Base-by-base conservation (phyloP, 2,329 filamentous ascomycete species). In the Calonectria naviculata region DNA sequence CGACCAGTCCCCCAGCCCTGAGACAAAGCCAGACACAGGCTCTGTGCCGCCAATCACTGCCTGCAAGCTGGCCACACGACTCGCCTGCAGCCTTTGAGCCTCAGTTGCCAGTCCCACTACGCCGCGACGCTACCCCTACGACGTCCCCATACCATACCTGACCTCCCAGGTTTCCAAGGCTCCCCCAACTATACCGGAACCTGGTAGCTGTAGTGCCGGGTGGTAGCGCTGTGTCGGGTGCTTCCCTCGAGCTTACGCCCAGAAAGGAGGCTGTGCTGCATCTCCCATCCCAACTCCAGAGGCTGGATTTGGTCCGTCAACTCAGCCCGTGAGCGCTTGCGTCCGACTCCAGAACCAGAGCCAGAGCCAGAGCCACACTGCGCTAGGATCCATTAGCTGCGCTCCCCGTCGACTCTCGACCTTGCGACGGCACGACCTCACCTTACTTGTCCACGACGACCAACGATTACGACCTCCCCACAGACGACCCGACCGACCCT, bases 31-130 rank as follows among this genome's bases (percentile, higher is more conserved):
- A 56, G 31, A 56, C 52, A 56, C 52, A 58, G 34, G 52, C 21
- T 12, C 52, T 58, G 52, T 34, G 52, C 52, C 52, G 60, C 76
- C 76, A 78, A 78, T 78, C 74, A 76, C 63, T 64, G 63, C 66
- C 65, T 69, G 75, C 69, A 78, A 78, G 76, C 70, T 78, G 75
- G 76, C 76, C 75, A 78, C 76, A 78, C 71, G 66, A 73, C 58
- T 60, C 67, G 42, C 61, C 58, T 75, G 73, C 68, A 77, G 68
- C 72, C 76, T 76, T 77, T 78, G 74, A 78, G 75, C 72, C 76
- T 77, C 75, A 74, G 75, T 67, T 68, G 41, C 29, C 65, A 78
- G 74, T 78, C 71, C 70, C 74, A 69, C 71, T 71, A 68, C 75
- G 76, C 75, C 67, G 76, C 72, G 41, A 65, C 62, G 65, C 65